Conservation (phyloP, 2,329 filamentous ascomycete genomes). For the Pseudopyricularia cyperi region DNA sequence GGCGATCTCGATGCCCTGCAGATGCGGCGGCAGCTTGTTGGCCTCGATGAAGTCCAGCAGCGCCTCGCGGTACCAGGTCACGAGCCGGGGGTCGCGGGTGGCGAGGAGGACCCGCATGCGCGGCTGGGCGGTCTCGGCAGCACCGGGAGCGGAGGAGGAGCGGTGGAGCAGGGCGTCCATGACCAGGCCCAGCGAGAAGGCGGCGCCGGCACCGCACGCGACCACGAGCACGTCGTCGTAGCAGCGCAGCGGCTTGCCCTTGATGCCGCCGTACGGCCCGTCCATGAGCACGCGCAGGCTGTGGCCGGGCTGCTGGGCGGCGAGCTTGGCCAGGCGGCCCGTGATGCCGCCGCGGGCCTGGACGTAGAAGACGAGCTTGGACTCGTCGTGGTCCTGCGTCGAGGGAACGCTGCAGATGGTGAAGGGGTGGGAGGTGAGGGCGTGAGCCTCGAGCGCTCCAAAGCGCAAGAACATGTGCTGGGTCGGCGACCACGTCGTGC, state of each 20-base stretch:
- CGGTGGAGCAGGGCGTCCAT: constrained; percentile 19
- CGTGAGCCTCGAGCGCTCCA: constrained; percentile 3
- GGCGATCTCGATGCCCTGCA: constrained; percentile 9
- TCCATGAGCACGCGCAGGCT: constrained; percentile 36
- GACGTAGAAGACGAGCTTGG: constrained; percentile 39
- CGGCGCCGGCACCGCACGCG: constrained; percentile 42
- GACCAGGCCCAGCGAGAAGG: constrained; percentile 35
- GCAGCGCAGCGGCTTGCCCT: constrained; percentile 4
- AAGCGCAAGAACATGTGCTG: constrained; percentile 30
- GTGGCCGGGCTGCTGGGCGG: constrained; percentile 19
- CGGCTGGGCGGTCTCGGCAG: no score
- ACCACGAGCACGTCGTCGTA: constrained; percentile 33
- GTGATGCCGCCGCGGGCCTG: constrained; percentile 36
- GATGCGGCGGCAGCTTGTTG: constrained; percentile 7
- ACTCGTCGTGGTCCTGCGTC: constrained; percentile 8
- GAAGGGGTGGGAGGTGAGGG: constrained; percentile 8
- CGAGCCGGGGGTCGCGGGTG: constrained; percentile 14
- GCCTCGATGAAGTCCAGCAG: constrained; percentile 11
- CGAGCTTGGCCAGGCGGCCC: constrained; percentile 25
- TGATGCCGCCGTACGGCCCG: constrained; percentile 44
- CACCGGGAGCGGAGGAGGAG: neutral
- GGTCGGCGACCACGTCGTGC: constrained; percentile 32
- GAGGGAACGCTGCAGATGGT: constrained; percentile 6
- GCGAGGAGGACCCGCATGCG: constrained; percentile 14
- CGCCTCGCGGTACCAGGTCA: constrained; percentile 15